Conservation (phyloP, 306 rosid genomes). For the Coriaria nepalensis region DNA sequence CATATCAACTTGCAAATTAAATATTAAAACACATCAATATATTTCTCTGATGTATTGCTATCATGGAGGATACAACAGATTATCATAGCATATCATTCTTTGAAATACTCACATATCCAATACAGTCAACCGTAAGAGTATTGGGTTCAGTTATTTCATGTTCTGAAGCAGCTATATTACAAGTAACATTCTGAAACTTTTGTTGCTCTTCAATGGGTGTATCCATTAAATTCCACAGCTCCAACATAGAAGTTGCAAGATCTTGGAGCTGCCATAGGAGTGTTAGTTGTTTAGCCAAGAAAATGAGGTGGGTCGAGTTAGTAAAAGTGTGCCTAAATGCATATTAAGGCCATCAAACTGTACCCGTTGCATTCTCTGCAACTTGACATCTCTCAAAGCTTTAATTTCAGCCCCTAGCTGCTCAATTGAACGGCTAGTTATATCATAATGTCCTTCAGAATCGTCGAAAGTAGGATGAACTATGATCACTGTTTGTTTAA, state of each 20-base stretch:
- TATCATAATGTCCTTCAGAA: conserved; percentile 17
- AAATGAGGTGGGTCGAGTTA: no score
- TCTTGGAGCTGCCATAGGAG: conserved; percentile 38
- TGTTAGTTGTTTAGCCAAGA: conserved; percentile 8
- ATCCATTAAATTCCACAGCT: conserved; percentile 75
- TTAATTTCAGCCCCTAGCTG: conserved; percentile 30
- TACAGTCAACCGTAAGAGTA: conserved; percentile 36
- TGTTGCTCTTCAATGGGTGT: conserved; percentile 47
- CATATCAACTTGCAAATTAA: neutral
- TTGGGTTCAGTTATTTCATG: conserved; percentile 44
- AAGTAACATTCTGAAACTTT: conserved; percentile 41
- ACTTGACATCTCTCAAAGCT: conserved; percentile 41
- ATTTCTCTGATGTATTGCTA: neutral
- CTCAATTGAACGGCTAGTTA: conserved; percentile 33
- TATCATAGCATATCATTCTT: no score
- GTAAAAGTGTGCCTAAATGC: neutral
- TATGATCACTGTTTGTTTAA: conserved; percentile 18
- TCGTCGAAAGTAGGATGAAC: conserved; percentile 31
- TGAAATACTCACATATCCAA: conserved; percentile 44
- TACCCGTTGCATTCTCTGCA: conserved; percentile 53
- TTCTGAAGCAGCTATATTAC: conserved; percentile 48
- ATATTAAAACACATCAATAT: no score
- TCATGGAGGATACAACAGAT: no score
- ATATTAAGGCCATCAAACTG: conserved; percentile 2
- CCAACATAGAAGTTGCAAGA: conserved; percentile 39